A percentile compares a stretch with the other conserved stretches of the same genome.
Evolutionary conservation across 306 rosid genomes (phyloP).

Genomic region (Arachis stenosperma): DNA sequence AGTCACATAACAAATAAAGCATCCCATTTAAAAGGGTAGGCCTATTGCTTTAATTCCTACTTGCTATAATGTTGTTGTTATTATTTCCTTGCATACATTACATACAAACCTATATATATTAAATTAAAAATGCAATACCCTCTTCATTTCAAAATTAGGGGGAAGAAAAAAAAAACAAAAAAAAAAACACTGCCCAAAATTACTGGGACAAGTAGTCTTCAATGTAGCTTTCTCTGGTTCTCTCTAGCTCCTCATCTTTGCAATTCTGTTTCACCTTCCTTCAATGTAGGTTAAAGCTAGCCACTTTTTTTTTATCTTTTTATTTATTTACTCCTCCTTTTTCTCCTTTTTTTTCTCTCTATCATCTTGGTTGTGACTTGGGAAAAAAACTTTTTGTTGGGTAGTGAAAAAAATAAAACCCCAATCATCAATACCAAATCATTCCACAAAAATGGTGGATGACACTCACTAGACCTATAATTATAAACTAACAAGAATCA

Average conservation of each 20-base stretch:
- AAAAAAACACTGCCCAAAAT: conserved; percentile 51
- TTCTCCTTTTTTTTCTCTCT: conserved; percentile 42
- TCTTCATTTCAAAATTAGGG: conserved; percentile 35
- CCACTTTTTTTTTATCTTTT: conserved; percentile 38
- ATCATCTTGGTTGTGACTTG: conserved; percentile 57
- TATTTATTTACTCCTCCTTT: conserved; percentile 51
- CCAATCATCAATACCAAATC: conserved; percentile 67
- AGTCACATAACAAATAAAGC: conserved; percentile 50
- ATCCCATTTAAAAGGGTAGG: conserved; percentile 64
- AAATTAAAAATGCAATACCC: conserved; percentile 28
- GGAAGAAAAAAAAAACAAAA: conserved; percentile 36
- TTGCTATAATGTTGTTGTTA: conserved; percentile 35
- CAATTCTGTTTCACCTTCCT: conserved; percentile 48
- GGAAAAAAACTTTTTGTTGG: conserved; percentile 53
- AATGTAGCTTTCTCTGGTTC: conserved; percentile 49
- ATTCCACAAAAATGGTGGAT: conserved; percentile 57
- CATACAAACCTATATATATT: no score
- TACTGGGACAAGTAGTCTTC: conserved; percentile 53
- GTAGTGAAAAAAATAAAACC: conserved; percentile 63
- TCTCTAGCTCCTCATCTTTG: conserved; percentile 45
- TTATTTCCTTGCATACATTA: background rate
- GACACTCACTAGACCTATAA: conserved; percentile 52
- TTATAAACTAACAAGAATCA: conserved; percentile 49
- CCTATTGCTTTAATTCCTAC: conserved; percentile 38
- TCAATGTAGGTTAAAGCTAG: conserved; percentile 54